Percentiles rank a stretch among this genome's conserved stretches.
Evolutionary conservation across 768 basidiomycete genomes (phyloP).

Genomic region (Lactarius evosmus): DNA sequence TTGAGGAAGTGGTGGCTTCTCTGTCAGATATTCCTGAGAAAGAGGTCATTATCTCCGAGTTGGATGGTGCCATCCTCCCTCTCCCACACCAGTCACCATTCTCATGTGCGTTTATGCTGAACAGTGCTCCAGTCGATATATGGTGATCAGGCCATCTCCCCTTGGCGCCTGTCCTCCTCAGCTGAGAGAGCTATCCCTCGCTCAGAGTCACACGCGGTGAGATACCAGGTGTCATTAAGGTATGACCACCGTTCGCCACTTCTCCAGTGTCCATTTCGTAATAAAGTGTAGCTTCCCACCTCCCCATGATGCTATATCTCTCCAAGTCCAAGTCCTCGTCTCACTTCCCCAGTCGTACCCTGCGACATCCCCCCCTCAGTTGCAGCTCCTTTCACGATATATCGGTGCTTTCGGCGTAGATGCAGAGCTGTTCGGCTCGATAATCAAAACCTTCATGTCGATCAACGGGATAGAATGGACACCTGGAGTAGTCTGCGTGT

Average conservation of each 20-base stretch:
- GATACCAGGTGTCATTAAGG: conserved; percentile 66
- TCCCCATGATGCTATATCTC: conserved; percentile 37
- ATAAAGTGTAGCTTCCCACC: conserved; percentile 45
- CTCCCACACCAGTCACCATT: background rate
- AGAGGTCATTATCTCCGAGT: conserved; percentile 23
- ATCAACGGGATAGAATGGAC: conserved; percentile 73
- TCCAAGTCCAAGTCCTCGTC: conserved; percentile 40
- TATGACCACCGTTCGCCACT: conserved; percentile 38
- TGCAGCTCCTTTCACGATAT: conserved; percentile 83
- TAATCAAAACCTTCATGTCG: conserved; percentile 81
- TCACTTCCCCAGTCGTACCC: conserved; percentile 59
- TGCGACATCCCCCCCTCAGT: conserved; percentile 62
- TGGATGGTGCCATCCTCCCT: conserved; percentile 21
- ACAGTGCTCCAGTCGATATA: conserved; percentile 82
- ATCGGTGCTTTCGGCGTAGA: conserved; percentile 77
- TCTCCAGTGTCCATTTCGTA: conserved; percentile 1
- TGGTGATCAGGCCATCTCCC: conserved; percentile 60
- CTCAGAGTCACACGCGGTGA: conserved; percentile 40
- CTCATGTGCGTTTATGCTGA: conserved; percentile 6
- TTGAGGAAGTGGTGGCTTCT: conserved; percentile 7
- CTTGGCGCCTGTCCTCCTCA: conserved; percentile 47
- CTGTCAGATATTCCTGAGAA: conserved; percentile 15
- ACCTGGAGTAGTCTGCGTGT: conserved; percentile 72
- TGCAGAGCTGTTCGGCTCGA: conserved; percentile 66
- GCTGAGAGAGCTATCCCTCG: conserved; percentile 15